Conservation (phyloP, 73 alveolate genomes). For the Uronychia binucleata region DNA sequence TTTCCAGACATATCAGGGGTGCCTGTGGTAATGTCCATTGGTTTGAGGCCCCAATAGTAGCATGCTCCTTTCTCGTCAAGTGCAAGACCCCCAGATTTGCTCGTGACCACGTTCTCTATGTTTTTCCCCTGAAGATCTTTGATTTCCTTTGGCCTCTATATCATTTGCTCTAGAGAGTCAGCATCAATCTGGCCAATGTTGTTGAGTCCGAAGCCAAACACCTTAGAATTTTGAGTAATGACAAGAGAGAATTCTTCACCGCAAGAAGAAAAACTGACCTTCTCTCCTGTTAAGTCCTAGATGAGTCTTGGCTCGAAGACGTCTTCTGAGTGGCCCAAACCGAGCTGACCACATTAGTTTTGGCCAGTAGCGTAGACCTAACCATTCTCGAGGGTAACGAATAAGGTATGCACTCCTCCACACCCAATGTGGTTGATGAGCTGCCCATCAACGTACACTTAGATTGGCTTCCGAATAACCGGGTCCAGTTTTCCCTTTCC, state of each 20-base stretch:
- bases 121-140: constrained; percentile 6
- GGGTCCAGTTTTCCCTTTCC: constrained; percentile 13
- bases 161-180: background rate
- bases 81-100: constrained; percentile 22
- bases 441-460: constrained; percentile 17
- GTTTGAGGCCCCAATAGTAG: constrained; percentile 24
- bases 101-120: constrained; percentile 20
- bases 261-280: constrained; percentile 16
- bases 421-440: constrained; percentile 18
- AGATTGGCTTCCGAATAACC: constrained; percentile 3
- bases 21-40: constrained; percentile 1
- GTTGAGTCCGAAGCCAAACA: constrained; percentile 32
- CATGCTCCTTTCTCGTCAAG: constrained; percentile 5
- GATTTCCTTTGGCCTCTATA: background rate
- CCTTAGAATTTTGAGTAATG: constrained; percentile 12
- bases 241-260: constrained; percentile 44
- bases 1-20: background rate
- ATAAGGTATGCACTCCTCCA: constrained; percentile 33
- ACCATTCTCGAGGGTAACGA: constrained; percentile 13
- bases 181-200: constrained; percentile 25
- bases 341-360: constrained; percentile 32
- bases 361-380: constrained; percentile 24
- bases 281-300: background rate
- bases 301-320: constrained; percentile 10
- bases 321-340: constrained; percentile 7